Percentiles rank a stretch among this genome's conserved stretches.
These are phyloP conservation scores for Phyllosticta citribraziliensis DNA, from an alignment of 2,329 filamentous ascomycete genomes.

Conservation along the genomic window DNA sequence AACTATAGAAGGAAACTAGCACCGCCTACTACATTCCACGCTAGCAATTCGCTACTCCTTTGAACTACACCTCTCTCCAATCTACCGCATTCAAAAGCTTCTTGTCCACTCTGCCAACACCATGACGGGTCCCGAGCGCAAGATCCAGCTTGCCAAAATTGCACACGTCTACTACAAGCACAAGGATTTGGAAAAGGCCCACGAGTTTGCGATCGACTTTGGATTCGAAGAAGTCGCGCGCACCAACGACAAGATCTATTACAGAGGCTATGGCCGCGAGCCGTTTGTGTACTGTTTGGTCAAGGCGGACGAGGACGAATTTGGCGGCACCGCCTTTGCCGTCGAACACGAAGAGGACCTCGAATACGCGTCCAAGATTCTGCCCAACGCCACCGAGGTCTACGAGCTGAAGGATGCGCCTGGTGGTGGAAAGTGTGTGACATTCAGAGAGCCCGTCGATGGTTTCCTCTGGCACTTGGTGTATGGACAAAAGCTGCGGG, in stretches of 20 bases:
- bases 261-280: slow-evolving; percentile 49
- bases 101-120: not conserved
- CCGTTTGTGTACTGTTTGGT: slow-evolving; percentile 45
- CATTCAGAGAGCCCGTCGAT: slow-evolving; percentile 29
- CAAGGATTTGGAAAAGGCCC: slow-evolving; percentile 11
- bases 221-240: slow-evolving; percentile 12
- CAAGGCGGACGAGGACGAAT: slow-evolving; percentile 34
- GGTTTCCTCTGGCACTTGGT: slow-evolving; percentile 46
- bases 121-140: slow-evolving; percentile 6
- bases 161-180: slow-evolving; percentile 15
- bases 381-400: slow-evolving; percentile 39
- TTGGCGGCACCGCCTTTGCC: slow-evolving; percentile 45
- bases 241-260: slow-evolving; percentile 37
- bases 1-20: not conserved
- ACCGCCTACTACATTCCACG: not conserved
- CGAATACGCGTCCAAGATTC: slow-evolving; percentile 34
- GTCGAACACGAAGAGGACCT: slow-evolving; percentile 47
- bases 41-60: not conserved
- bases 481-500: slow-evolving; percentile 37
- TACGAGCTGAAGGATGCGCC: slow-evolving; percentile 39
- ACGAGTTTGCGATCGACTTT: slow-evolving; percentile 14
- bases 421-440: slow-evolving; percentile 41
- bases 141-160: slow-evolving; percentile 8
- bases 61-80: not conserved
- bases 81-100: not conserved